phyloP scores from a whole-genome alignment of 768 basidiomycete species.

The Termitomyces sp. region DNA sequence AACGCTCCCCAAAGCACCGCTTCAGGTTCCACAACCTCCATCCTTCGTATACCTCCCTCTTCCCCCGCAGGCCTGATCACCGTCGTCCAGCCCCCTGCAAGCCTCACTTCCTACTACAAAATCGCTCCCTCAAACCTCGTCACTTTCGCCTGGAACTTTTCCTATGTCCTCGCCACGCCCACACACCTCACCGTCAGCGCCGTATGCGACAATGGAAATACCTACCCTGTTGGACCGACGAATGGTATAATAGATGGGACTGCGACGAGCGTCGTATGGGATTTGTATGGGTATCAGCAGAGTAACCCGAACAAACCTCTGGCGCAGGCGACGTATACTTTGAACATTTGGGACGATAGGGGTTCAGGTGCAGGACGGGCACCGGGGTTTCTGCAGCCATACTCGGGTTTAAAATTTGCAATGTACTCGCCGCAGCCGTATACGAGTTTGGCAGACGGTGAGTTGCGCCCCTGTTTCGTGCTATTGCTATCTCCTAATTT shows the following conservation, averaged over 20 bases:
- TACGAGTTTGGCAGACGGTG: slow-evolving; percentile 58
- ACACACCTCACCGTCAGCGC: slow-evolving; percentile 79
- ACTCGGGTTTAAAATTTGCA: slow-evolving; percentile 74
- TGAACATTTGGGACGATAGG: slow-evolving; percentile 80
- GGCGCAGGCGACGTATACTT: slow-evolving; percentile 72
- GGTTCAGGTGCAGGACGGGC: slow-evolving; percentile 59
- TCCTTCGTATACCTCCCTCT: slow-evolving; percentile 41
- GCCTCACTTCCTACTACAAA: slow-evolving; percentile 85
- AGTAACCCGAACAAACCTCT: slow-evolving; percentile 61
- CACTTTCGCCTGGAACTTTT: slow-evolving; percentile 93
- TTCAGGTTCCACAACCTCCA: slow-evolving; percentile 9
- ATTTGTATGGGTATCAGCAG: slow-evolving; percentile 73
- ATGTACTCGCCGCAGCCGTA: slow-evolving; percentile 78
- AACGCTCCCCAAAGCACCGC: not conserved
- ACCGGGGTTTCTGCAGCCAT: slow-evolving; percentile 68
- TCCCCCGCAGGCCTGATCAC: slow-evolving; percentile 64
- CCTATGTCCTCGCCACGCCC: slow-evolving; percentile 67
- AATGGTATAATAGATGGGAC: slow-evolving; percentile 70
- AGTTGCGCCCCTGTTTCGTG: slow-evolving; percentile 17
- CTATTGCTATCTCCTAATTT: not conserved
- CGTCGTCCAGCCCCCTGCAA: slow-evolving; percentile 80
- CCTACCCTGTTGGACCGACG: slow-evolving; percentile 83
- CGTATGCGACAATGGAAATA: slow-evolving; percentile 82
- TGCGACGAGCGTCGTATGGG: slow-evolving; percentile 77
- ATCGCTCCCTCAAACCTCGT: slow-evolving; percentile 71